Base-by-base conservation (phyloP, 148 eudicot species). In the Rhododendron williamsianum region DNA sequence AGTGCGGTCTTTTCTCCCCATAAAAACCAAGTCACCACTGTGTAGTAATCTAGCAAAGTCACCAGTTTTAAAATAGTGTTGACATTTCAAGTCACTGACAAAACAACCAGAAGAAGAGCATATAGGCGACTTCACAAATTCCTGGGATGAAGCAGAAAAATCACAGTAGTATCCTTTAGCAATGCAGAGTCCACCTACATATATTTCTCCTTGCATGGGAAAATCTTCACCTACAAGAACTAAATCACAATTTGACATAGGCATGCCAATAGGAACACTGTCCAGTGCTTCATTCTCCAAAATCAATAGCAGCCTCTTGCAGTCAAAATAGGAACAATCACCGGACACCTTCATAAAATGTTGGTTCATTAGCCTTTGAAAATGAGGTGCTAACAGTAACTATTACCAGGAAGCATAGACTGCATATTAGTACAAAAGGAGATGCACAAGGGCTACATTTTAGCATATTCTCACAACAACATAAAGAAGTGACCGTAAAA, bases 251-350 rank as follows among this genome's bases (percentile, higher is more conserved):
- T 91, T 93, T 38, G 91, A 89, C 46, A 96, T 89, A 48, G 97
- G 92, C 80, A 88, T 72, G 85, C 99, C 99, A 84, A 96, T 95
- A 12, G 99, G 99, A 87, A 95, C 93, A 82, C 90, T 91, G 82
- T 90, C 88, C 46, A 93, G 67, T n/a, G 77, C 74, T 90, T 94
- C 97, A 41, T 83, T 87, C 85, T 94, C 94, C 51, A 95, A 86
- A 71, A 93, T 87, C 35, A 41, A 60, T 2, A 90, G 93, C 87
- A 94, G 89, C 74, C 84, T 86, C 82, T 89, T 91, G 93, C 98
- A 96, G 83, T 96, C 97, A 87, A 95, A 96, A 89, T 91, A 96
- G 71, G 96, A 93, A 88, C 98, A 96, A 85, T 96, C 99, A 80
- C 97, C 99, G 21, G 98, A 92, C 65, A 95, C 93, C 95, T 93